Base-by-base conservation (phyloP, 1,139 yeast species). In the Hansenula lynferdii region DNA sequence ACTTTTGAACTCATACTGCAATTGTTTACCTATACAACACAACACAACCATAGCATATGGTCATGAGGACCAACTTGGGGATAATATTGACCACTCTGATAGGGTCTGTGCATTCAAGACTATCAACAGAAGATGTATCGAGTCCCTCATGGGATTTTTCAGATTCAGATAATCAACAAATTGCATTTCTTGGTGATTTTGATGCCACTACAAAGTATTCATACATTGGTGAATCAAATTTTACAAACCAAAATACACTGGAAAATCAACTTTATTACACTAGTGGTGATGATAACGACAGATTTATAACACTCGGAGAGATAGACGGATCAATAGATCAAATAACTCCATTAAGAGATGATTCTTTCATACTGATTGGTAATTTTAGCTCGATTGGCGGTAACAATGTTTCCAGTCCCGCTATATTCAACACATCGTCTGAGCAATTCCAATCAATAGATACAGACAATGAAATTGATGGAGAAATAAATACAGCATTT, bases 101-200 rank as follows among this genome's bases (percentile, higher is more conserved):
- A n/a, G 27, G 37, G 0, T 31, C 41, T 21, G 30, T 28, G n/a
- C 18, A 35, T 2, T 41, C 44, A 8, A 39, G 39, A 8, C 38
- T 47, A 22, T 48, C 39, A 36, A 36, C 37, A 3, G 42, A 47
- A 14, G 31, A 38, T 1, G 26, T 50, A 17, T 23, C 36, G 3
- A 33, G 35, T 6, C 56, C 55, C 1, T 28, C 41, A 14, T 40
- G 54, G 9, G 56, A 56, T 40, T 42, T 60, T 6, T 40, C 53
- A 9, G 43, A 48, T 7, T 50, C 48, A 34, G 41, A 49, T 18
- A 72, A 77, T 25, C 62, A 65, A 16, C 54, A 67, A 41, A 61
- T 86, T 36, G 80, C 83, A 6, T 50, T 85, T 15, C 69, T 84
- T 37, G 96, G 96, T 9, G 63, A 70, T 30, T 83, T 77, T 50